Conservation (phyloP, 495 filamentous ascomycete species). For the Rusavskia elegans region DNA sequence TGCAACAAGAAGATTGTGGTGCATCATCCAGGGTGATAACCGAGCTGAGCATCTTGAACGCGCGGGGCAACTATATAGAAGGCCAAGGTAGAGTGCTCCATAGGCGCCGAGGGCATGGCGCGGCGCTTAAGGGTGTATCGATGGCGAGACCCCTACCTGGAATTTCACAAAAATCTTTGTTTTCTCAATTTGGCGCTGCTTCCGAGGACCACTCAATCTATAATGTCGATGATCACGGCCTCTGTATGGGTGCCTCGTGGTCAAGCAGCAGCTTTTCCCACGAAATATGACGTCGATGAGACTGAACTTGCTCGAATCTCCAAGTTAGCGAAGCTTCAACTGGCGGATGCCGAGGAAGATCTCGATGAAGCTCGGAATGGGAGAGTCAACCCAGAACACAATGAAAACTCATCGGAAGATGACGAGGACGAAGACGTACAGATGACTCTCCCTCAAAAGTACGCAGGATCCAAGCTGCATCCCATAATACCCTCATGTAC, state of each 20-base stretch:
- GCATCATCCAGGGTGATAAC: too few relatives aligned
- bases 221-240: conserved; percentile 84
- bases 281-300: conserved; percentile 82
- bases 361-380: conserved; percentile 47
- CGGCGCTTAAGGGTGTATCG: too few relatives aligned
- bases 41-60: too few relatives aligned
- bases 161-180: too few relatives aligned
- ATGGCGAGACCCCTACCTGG: too few relatives aligned
- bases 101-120: too few relatives aligned
- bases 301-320: conserved; percentile 85
- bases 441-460: conserved; percentile 3
- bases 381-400: conserved; percentile 15
- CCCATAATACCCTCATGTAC: not conserved
- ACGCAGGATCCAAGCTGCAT: not conserved
- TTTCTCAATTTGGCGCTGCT: too few relatives aligned
- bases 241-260: conserved; percentile 89
- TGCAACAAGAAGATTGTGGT: too few relatives aligned
- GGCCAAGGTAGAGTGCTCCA: too few relatives aligned
- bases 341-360: conserved; percentile 84
- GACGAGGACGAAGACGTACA: conserved; percentile 8
- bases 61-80: too few relatives aligned
- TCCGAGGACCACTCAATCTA: too few relatives aligned
- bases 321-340: conserved; percentile 69
- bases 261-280: conserved; percentile 80
- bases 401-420: conserved; percentile 15